phyloP scores from a whole-genome alignment of 176 grass and related monocot species.

The Stipa capillata region DNA sequence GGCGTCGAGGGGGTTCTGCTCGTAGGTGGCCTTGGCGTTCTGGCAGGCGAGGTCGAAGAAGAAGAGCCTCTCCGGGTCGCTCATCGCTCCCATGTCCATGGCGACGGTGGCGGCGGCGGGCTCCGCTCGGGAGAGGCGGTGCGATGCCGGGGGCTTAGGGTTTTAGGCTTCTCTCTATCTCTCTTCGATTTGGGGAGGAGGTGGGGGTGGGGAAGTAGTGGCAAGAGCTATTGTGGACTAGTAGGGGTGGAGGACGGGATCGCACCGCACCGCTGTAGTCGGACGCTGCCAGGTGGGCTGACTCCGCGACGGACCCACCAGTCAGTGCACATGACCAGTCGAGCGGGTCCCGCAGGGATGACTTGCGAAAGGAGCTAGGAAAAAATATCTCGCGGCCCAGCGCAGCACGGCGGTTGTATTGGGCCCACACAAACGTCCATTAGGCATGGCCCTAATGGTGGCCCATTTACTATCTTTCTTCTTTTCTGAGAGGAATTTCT shows the following conservation, averaged over 20 bases:
- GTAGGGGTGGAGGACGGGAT: background rate
- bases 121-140: background rate
- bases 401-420: background rate
- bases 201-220: background rate
- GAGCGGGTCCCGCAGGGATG: background rate
- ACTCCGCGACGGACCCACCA: conserved; percentile 40
- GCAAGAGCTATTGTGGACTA: background rate
- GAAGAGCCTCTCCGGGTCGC: conserved; percentile 51
- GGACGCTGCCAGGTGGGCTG: conserved; percentile 3
- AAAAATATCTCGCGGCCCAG: background rate
- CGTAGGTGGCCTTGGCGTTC: conserved; percentile 43
- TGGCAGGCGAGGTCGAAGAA: conserved; percentile 74
- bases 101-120: background rate
- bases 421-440: background rate
- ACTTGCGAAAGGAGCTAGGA: conserved; percentile 3
- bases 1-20: conserved; percentile 56
- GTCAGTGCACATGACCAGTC: background rate
- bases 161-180: conserved; percentile 31
- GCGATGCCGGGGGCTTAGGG: conserved; percentile 24
- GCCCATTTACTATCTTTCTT: background rate
- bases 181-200: conserved; percentile 2
- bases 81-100: conserved; percentile 58
- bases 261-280: background rate
- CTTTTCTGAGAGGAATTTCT: background rate
- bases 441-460: too few species aligned